A percentile compares a stretch with the other conserved stretches of the same genome.
Conservation (phyloP, 2,329 filamentous ascomycete genomes). For the Colletotrichum melonis region DNA sequence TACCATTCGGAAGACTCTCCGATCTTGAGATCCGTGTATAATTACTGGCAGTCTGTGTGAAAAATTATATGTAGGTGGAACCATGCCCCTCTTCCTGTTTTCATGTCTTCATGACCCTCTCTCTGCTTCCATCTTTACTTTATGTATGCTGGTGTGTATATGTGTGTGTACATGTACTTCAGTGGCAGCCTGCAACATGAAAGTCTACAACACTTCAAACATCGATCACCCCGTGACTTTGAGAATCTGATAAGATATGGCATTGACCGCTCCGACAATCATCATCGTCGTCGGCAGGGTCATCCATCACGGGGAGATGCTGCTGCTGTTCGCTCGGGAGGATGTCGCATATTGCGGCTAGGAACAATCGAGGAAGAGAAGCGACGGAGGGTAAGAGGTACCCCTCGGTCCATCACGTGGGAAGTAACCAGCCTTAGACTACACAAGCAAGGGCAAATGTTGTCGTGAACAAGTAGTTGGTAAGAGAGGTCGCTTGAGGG, state of each 20-base stretch:
- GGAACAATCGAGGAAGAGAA: background rate
- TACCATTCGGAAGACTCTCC: background rate
- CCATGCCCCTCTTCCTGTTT: too few species aligned
- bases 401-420: background rate
- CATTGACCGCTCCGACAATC: background rate
- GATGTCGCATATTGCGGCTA: slow-evolving; percentile 1
- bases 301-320: background rate
- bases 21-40: background rate
- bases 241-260: slow-evolving; percentile 12
- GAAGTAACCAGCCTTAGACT: background rate
- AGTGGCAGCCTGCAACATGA: background rate
- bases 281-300: background rate
- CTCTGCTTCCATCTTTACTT: too few species aligned
- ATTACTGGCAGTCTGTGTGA: too few species aligned
- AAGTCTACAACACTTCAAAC: background rate
- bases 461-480: background rate
- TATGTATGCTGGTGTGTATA: background rate
- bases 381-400: background rate
- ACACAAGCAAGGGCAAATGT: background rate
- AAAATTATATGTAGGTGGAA: too few species aligned
- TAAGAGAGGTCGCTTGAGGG: background rate
- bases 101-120: too few species aligned
- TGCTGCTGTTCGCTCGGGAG: background rate
- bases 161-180: background rate
- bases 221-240: background rate